These are phyloP conservation scores for Nigrospora oryzae DNA, from an alignment of 2,329 filamentous ascomycete genomes.

Conservation along the genomic window DNA sequence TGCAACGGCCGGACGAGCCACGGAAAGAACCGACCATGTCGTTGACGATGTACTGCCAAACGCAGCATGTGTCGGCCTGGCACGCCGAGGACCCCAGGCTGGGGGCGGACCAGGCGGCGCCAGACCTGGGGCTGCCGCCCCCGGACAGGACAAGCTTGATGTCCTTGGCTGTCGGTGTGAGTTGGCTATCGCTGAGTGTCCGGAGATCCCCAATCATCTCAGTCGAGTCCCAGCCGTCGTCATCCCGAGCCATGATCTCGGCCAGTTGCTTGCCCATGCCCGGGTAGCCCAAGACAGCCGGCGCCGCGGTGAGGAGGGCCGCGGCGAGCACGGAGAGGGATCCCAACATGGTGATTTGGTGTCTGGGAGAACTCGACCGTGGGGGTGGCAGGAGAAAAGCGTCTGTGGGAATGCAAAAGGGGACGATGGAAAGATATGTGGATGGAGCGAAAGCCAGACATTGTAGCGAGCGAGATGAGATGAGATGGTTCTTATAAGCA, in stretches of 20 bases:
- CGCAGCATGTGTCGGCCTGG: slow-evolving; percentile 30
- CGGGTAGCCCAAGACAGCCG: slow-evolving; percentile 3
- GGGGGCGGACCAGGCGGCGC: slow-evolving; percentile 11
- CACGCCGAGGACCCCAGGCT: slow-evolving; percentile 17
- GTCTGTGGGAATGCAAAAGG: neutral
- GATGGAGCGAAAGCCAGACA: neutral
- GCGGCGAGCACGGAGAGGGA: neutral
- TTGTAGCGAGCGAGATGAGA: too few species aligned
- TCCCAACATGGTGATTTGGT: neutral
- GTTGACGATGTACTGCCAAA: slow-evolving; percentile 33
- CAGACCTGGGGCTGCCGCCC: slow-evolving; percentile 13
- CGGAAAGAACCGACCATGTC: slow-evolving; percentile 27
- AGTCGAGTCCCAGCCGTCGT: slow-evolving; percentile 10
- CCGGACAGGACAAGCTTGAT: slow-evolving; percentile 29
- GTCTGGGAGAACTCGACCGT: too few species aligned
- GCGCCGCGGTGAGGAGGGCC: slow-evolving; percentile 1
- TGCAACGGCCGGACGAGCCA: slow-evolving; percentile 30
- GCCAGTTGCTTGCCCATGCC: slow-evolving; percentile 4
- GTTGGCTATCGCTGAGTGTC: slow-evolving; percentile 16
- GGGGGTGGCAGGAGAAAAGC: too few species aligned
- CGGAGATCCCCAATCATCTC: slow-evolving; percentile 29
- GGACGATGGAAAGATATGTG: neutral
- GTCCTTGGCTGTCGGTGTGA: slow-evolving; percentile 23
- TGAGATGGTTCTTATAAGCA: too few species aligned
- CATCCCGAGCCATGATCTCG: slow-evolving; percentile 1